These are phyloP conservation scores for Flaveria linearis DNA, from an alignment of 129 eudicot species.

Conservation along the genomic window DNA sequence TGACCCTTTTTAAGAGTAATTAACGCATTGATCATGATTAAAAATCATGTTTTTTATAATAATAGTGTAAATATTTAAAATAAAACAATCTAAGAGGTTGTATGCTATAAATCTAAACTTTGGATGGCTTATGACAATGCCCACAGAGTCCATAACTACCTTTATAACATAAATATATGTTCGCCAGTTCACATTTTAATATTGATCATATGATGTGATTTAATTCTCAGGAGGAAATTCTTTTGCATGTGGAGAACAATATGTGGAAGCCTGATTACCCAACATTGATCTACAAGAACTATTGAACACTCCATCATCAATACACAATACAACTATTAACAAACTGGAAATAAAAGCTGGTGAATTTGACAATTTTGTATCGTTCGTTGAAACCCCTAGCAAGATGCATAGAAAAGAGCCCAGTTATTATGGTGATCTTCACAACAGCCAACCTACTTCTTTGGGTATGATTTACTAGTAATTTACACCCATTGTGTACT, in stretches of 20 bases:
- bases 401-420: conserved; percentile 16
- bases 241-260: conserved; percentile 56
- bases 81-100: background rate
- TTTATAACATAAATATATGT: conserved; percentile 2
- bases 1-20: background rate
- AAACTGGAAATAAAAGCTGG: conserved; percentile 15
- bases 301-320: conserved; percentile 29
- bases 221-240: conserved; percentile 68
- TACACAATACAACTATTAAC: background rate
- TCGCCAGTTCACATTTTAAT: background rate
- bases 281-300: conserved; percentile 67
- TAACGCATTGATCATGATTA: background rate
- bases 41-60: background rate
- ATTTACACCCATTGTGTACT: background rate
- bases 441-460: conserved; percentile 9
- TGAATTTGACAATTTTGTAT: conserved; percentile 8
- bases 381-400: background rate
- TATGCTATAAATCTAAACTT: background rate
- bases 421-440: conserved; percentile 21
- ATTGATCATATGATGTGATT: background rate
- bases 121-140: background rate
- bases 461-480: conserved; percentile 21
- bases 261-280: conserved; percentile 97
- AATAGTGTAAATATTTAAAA: too few species aligned
- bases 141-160: background rate